Evolutionary conservation across 345 rosid genomes (phyloP).

Genomic region (Eucalyptus virginea): DNA sequence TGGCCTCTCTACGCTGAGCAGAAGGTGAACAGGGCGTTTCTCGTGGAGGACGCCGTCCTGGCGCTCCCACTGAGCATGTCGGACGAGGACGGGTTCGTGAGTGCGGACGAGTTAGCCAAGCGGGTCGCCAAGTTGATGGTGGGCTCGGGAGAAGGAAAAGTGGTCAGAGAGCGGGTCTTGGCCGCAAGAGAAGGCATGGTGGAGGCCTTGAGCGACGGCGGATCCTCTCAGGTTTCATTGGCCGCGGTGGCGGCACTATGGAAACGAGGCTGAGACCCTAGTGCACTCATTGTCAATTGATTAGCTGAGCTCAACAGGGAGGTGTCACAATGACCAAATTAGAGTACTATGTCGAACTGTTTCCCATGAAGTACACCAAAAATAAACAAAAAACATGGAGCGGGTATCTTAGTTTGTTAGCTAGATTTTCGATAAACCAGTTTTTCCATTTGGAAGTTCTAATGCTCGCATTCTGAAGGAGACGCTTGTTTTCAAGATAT

Average conservation of each 20-base stretch:
- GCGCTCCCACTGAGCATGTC: background rate
- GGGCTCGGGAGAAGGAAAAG: background rate
- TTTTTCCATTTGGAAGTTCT: background rate
- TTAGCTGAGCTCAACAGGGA: background rate
- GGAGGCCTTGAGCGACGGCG: background rate
- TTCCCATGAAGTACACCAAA: background rate
- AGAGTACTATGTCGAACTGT: background rate
- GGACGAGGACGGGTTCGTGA: background rate
- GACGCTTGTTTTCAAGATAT: background rate
- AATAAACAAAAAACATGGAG: background rate
- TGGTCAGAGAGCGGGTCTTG: background rate
- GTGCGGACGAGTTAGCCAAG: background rate
- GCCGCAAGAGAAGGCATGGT: background rate
- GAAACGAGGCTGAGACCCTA: background rate
- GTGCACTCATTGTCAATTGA: background rate
- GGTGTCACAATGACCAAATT: background rate
- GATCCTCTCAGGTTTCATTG: background rate
- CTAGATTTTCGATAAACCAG: background rate
- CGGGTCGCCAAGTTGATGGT: background rate
- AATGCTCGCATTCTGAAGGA: background rate
- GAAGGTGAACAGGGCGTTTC: background rate
- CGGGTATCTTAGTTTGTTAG: background rate
- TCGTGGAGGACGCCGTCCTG: background rate
- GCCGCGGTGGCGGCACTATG: background rate
- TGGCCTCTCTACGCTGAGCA: conserved; percentile 2